These are phyloP conservation scores for Apiotrichum akiyoshidainum DNA, from an alignment of 1,284 basidiomycete genomes.

Conservation along the genomic window DNA sequence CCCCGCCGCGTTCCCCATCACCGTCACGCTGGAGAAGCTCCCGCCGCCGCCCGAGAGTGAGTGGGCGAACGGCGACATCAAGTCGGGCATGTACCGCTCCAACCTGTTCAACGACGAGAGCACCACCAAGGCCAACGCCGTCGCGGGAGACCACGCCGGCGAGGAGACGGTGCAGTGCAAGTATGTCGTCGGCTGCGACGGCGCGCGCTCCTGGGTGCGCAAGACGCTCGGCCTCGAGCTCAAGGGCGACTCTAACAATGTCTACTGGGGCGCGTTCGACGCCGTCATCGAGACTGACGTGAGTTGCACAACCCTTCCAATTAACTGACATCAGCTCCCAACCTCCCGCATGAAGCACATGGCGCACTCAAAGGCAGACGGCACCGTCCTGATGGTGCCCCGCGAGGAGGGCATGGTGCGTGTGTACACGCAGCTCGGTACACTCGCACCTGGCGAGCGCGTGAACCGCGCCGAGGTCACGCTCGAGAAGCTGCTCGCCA, in stretches of 20 bases:
- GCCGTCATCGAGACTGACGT: slow-evolving; percentile 26
- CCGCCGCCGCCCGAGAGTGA: slow-evolving; percentile 15
- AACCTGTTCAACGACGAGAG: slow-evolving; percentile 34
- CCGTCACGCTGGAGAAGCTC: slow-evolving; percentile 29
- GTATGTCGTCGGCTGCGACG: slow-evolving; percentile 34
- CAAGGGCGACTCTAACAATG: slow-evolving; percentile 44
- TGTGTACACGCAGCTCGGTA: slow-evolving; percentile 28
- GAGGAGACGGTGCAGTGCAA: slow-evolving; percentile 27
- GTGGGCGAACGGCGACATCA: slow-evolving; percentile 21
- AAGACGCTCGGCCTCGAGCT: slow-evolving; percentile 37
- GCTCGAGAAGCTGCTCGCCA: slow-evolving; percentile 59
- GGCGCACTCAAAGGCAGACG: slow-evolving; percentile 32
- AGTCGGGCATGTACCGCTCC: slow-evolving; percentile 33
- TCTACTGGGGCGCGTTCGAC: slow-evolving; percentile 45
- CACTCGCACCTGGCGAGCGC: slow-evolving; percentile 22
- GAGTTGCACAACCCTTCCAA: background rate
- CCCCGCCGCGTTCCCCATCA: slow-evolving; percentile 29
- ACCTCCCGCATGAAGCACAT: slow-evolving; percentile 39
- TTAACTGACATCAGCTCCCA: slow-evolving; percentile 8
- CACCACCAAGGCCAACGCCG: slow-evolving; percentile 38
- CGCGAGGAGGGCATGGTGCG: slow-evolving; percentile 39
- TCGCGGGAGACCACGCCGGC: slow-evolving; percentile 44
- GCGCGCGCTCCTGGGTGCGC: slow-evolving; percentile 28
- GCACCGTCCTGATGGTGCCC: slow-evolving; percentile 41
- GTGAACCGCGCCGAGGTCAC: slow-evolving; percentile 48